phyloP scores from a whole-genome alignment of 2,329 filamentous ascomycete species.

The Fusarium brachygibbosum region DNA sequence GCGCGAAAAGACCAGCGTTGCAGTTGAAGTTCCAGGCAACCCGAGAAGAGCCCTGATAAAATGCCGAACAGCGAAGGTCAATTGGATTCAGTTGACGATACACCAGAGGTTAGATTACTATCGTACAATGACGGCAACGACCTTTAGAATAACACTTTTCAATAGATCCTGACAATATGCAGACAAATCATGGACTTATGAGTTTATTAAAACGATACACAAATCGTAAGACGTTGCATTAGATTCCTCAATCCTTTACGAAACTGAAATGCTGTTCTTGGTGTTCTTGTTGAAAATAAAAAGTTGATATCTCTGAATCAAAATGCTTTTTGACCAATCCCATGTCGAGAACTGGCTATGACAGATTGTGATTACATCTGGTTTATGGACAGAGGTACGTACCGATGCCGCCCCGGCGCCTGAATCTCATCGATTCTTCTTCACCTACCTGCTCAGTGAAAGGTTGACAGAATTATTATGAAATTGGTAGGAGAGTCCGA shows the following conservation, averaged over 20 bases:
- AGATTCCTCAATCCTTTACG: neutral
- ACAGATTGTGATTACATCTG: slow-evolving; percentile 47
- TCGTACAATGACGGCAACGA: neutral
- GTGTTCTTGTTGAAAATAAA: slow-evolving; percentile 26
- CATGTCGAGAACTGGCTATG: slow-evolving; percentile 31
- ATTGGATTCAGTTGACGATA: slow-evolving; percentile 18
- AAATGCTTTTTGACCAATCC: slow-evolving; percentile 39
- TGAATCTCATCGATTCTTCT: neutral
- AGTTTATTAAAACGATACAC: neutral
- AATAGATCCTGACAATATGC: neutral
- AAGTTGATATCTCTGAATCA: slow-evolving; percentile 45
- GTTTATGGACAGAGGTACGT: slow-evolving; percentile 29
- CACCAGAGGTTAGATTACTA: neutral
- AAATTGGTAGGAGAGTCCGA: slow-evolving; percentile 25
- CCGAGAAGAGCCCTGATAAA: neutral
- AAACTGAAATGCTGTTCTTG: slow-evolving; percentile 20
- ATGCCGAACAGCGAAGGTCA: slow-evolving; percentile 27
- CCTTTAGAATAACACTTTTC: neutral
- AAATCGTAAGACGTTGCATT: slow-evolving; percentile 34
- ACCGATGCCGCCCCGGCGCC: slow-evolving; percentile 28
- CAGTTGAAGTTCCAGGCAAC: slow-evolving; percentile 1
- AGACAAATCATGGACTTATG: slow-evolving; percentile 1
- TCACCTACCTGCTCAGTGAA: slow-evolving; percentile 1
- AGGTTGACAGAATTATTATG: neutral
- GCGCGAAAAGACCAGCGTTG: slow-evolving; percentile 19